These are phyloP conservation scores for Silene noctiflora DNA, from an alignment of 179 eudicot species.

Conservation along the genomic window DNA sequence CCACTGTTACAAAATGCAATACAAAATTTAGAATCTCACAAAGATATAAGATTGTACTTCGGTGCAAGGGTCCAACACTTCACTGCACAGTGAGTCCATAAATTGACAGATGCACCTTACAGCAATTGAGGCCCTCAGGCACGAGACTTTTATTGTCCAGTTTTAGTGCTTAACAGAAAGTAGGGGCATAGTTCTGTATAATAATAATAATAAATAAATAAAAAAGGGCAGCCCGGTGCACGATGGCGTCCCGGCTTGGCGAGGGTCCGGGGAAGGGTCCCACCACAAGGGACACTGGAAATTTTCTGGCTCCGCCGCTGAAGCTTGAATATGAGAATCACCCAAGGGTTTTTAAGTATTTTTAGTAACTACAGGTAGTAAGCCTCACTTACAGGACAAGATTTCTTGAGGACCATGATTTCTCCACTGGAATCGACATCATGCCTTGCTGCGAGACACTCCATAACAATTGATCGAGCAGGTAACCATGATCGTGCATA, in stretches of 20 bases:
- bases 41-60: background rate
- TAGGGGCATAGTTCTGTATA: background rate
- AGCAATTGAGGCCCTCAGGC: background rate
- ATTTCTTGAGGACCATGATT: conserved; percentile 64
- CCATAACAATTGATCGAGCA: conserved; percentile 76
- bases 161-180: background rate
- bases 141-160: background rate
- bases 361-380: background rate
- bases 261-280: too few relatives aligned
- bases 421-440: conserved; percentile 79
- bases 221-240: too few relatives aligned
- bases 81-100: background rate
- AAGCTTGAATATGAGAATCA: background rate
- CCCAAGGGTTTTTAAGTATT: background rate
- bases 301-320: background rate
- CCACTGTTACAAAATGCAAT: conserved; percentile 52
- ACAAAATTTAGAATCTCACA: conserved; percentile 16
- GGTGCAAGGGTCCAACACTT: background rate
- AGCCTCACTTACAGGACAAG: conserved; percentile 71
- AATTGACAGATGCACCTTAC: background rate
- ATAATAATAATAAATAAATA: too few relatives aligned
- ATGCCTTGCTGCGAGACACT: conserved; percentile 65
- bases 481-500: conserved; percentile 91
- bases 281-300: background rate
- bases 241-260: too few relatives aligned